phyloP scores from a whole-genome alignment of 257 asterid genomes.

The Gentiana straminea region DNA sequence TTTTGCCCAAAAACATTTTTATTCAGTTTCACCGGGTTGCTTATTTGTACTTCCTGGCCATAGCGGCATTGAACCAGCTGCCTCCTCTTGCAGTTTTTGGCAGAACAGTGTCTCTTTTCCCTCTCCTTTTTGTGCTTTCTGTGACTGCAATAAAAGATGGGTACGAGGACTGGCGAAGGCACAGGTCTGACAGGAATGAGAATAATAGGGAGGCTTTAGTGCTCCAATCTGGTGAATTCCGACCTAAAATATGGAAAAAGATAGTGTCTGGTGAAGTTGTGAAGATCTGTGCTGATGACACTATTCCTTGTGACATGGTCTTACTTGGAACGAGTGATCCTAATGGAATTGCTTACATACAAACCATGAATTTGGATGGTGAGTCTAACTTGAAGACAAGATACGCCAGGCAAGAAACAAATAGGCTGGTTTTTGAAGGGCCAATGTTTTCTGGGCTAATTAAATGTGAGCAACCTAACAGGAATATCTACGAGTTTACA shows the following conservation, averaged over 20 bases:
- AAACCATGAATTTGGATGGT: constrained; percentile 97
- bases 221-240: constrained; percentile 51
- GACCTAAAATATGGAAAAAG: constrained; percentile 65
- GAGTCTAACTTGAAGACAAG: constrained; percentile 98
- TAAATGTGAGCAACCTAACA: constrained; percentile 92
- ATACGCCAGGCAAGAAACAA: constrained; percentile 98
- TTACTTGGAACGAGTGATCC: constrained; percentile 90
- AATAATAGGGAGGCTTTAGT: constrained; percentile 85
- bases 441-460: constrained; percentile 52
- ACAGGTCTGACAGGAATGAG: constrained; percentile 96
- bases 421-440: constrained; percentile 53
- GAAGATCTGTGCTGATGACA: constrained; percentile 69
- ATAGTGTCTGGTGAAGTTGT: constrained; percentile 84
- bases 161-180: constrained; percentile 98
- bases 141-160: constrained; percentile 98
- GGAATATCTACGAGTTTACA: constrained; percentile 92
- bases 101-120: constrained; percentile 90
- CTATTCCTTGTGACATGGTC: constrained; percentile 96
- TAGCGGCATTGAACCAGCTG: constrained; percentile 93
- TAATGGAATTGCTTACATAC: constrained; percentile 92
- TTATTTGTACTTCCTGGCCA: constrained; percentile 84
- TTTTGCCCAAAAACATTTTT: constrained; percentile 89
- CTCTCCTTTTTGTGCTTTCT: constrained; percentile 91
- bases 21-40: constrained; percentile 96
- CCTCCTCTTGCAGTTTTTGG: constrained; percentile 99